These are phyloP conservation scores for Paracorniculantispora psalliotae DNA, from an alignment of 2,329 filamentous ascomycete species.

Conservation along the genomic window DNA sequence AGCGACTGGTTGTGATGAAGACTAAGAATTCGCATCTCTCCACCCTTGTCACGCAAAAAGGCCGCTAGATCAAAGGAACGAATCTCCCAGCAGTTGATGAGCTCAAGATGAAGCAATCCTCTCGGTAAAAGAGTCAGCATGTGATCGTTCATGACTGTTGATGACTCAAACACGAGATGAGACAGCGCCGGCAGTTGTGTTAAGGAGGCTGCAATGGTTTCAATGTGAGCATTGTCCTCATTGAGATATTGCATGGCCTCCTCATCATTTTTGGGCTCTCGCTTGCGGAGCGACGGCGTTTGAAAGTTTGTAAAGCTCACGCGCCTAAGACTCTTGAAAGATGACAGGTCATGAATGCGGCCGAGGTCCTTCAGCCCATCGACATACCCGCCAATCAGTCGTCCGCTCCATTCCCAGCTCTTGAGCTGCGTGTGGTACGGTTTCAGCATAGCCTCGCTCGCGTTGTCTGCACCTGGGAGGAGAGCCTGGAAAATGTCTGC, in stretches of 20 bases:
- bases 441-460: constrained; percentile 24
- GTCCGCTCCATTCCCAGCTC: constrained; percentile 59
- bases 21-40: constrained; percentile 59
- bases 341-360: constrained; percentile 47
- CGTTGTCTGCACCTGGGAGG: constrained; percentile 42
- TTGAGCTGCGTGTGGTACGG: constrained; percentile 33
- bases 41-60: constrained; percentile 65
- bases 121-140: constrained; percentile 66
- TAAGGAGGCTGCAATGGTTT: constrained; percentile 30
- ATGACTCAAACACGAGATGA: constrained; percentile 69
- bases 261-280: constrained; percentile 26
- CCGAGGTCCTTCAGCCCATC: constrained; percentile 44
- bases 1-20: constrained; percentile 77
- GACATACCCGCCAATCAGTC: constrained; percentile 43
- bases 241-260: constrained; percentile 28
- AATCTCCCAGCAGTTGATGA: constrained; percentile 76
- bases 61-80: constrained; percentile 58
- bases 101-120: constrained; percentile 60
- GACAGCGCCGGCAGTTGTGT: constrained; percentile 55
- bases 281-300: constrained; percentile 42
- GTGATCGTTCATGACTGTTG: constrained; percentile 61
- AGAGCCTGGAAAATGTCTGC: constrained; percentile 61
- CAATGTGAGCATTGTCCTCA: constrained; percentile 39
- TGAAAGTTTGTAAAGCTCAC: constrained; percentile 62
- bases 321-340: constrained; percentile 53